Evolutionary conservation across 2,329 filamentous ascomycete species (phyloP), one percentile per base, ranked within the genome.

Genomic region (Helminthosporium solani): DNA sequence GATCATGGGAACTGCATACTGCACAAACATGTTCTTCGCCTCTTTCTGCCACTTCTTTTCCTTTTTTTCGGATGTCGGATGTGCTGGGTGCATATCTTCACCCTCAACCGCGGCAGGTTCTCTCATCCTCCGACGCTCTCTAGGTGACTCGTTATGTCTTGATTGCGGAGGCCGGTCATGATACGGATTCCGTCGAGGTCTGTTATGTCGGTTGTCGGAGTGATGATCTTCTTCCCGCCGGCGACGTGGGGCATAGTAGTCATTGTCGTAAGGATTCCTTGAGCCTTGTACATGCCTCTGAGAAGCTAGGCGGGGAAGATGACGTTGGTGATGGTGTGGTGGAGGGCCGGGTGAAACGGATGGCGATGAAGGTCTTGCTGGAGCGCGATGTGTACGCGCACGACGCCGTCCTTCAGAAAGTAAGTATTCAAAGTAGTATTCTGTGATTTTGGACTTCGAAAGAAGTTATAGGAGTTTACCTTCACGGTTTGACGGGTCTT

Each of bases 1-100:
- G 38, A 60, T 57, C 5, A 50, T 53, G 1, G 56, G 56, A 7
- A 60, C 33, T 19, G 56, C 56, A 48, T 60, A 57, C 28, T 51
- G 28, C 25, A 34, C 52, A 28, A 60, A 60, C 46, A 58, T 49
- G 15, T 54, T 46, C 42, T 54, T 52, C 1, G 54, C 56, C 42
- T 60, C 44, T 18, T 45, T 43, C 51, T 60, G 50, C 56, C 56
- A 60, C 23, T 49, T 43, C 11, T 42, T 51, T 21, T 45, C 44
- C 20, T 53, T 44, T 28, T 42, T 46, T 36, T 47, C 33, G 3
- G 27, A 18, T 27, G 33, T 45, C 12, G 44, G 30, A 34, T 25
- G n/a, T 40, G 35, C 7, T n/a, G 14, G 15, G 16, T n/a, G 33
- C 25, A 15, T 42, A 7, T 49, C 42, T 9, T 37, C 30, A 14